Evolutionary conservation across 352 stramenopile species (phyloP), one percentile per base, ranked within the genome.

Genomic region (Pythium pyrilobum): DNA sequence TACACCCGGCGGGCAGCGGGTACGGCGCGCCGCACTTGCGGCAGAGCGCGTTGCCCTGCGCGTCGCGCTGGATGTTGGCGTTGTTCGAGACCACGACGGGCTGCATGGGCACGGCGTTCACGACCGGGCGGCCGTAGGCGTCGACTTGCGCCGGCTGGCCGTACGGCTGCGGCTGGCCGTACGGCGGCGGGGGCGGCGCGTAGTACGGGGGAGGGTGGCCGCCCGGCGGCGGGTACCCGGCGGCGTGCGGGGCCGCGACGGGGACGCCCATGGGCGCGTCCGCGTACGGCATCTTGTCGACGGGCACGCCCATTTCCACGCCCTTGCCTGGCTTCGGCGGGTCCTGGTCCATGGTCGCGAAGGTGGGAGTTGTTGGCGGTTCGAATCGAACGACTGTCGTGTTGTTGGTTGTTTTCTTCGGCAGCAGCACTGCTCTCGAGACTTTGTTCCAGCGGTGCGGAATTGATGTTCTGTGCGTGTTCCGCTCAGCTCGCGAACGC

Each of bases 1-100:
- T 89, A 42, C 67, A 81, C 16, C 81, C 78, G 0, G 67, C 64
- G 10, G 81, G 81, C 11, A 91, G 67, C 9, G 78, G 81, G 54
- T 91, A 89, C 38, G 81, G 78, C 16, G 76, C 56, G 13, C 66
- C 69, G 64, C 81, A 91, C 49, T 85, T 84, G 50, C 80, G 83
- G 42, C 81, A 91, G 15, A 89, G 64, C n/a, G 81, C 72, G 50
- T 89, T 89, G 33, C 78, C 77, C 42, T 83, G 70, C 2, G 69
- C 71, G 52, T 91, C 77, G 32, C 71, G 71, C 15, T 69, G 72
- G 40, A 88, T 85, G 60, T 85, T 83, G 39, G 67, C 62, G 58
- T 88, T 88, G 64, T 88, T 88, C 38, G 67, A 46, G 47, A 88
- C 56, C 10, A 82, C 56, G 7, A 54, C 44, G 53, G 64, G 37